Base-by-base conservation (phyloP, 345 rosid genomes). In the Aethionema arabicum region DNA sequence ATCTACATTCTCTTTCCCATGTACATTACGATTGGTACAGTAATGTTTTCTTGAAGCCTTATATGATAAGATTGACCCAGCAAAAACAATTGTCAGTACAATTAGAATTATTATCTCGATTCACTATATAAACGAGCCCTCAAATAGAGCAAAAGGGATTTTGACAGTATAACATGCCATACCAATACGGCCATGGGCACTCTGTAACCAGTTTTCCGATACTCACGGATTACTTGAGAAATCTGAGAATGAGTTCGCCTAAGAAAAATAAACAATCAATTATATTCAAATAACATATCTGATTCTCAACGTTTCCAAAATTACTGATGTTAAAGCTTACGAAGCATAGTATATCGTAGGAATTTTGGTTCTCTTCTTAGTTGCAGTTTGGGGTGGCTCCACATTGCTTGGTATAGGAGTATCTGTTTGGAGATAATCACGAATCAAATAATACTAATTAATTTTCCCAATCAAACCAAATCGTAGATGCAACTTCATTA, bases 171-270 rank as follows among this genome's bases (percentile, higher is more conserved):
- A 38, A 38, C 9, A 38, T 63, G 72, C 72, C 85, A 56, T 80
- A 89, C 97, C 97, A 92, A 74, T 49, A 92, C 84, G 39, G 96
- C 83, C 98, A 92, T 92, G 13, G 96, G 91, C 56, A 87, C 98
- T 63, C 97, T 80, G 70, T 92, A 92, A 32, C 86, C 66, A 75
- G 98, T 89, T 74, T 92, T 92, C 69, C 76, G 66, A 66, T 85
- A 92, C 69, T 92, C 98, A 27, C 83, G 83, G 48, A 92, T 77
- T 61, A 85, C 91, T 79, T 92, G 98, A 36, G 97, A 80, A 69
- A 92, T 80, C 75, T 92, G 97, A 52, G 97, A 82, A 72, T 92
- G 98, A 4, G 97, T 92, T 80, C 98, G 87, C 90, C 98, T 92
- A 49, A 56, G 31, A 66, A 41, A 60, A 37, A 36, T 35, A 57